A percentile compares a stretch with the other conserved stretches of the same genome.
These are phyloP conservation scores for Candida anglica DNA, from an alignment of 805 yeast species.

Conservation along the genomic window DNA sequence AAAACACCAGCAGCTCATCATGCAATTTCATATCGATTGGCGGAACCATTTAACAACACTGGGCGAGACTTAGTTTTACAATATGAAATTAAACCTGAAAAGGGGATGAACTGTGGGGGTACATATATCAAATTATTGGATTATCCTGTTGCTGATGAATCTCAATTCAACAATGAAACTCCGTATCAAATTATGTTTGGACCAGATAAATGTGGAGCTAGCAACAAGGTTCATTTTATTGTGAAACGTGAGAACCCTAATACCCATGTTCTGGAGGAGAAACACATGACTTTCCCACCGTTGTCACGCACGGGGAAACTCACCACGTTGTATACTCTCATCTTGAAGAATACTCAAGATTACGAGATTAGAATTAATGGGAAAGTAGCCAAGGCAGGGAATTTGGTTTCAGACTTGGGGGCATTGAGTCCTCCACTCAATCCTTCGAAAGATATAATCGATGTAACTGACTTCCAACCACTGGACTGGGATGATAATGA, in stretches of 20 bases:
- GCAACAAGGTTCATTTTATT: conserved; percentile 78
- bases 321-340: conserved; percentile 71
- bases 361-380: conserved; percentile 86
- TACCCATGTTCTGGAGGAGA: conserved; percentile 60
- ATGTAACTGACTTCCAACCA: conserved; percentile 58
- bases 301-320: conserved; percentile 55
- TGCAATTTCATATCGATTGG: conserved; percentile 68
- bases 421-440: conserved; percentile 61
- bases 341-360: conserved; percentile 59
- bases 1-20: conserved; percentile 75
- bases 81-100: conserved; percentile 83
- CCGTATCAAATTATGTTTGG: conserved; percentile 91
- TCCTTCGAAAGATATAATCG: conserved; percentile 59
- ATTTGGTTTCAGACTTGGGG: conserved; percentile 47
- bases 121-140: conserved; percentile 78
- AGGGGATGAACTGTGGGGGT: conserved; percentile 82
- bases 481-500: conserved; percentile 76
- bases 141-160: conserved; percentile 26
- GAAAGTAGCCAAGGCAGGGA: conserved; percentile 65
- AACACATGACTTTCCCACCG: conserved; percentile 66
- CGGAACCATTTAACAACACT: conserved; percentile 53
- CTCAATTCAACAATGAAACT: conserved; percentile 55
- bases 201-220: conserved; percentile 84
- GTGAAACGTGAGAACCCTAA: conserved; percentile 53
- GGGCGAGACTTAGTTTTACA: conserved; percentile 74